Evolutionary conservation across 352 stramenopile genomes (phyloP).

Genomic region (Phytophthora colocasiae): DNA sequence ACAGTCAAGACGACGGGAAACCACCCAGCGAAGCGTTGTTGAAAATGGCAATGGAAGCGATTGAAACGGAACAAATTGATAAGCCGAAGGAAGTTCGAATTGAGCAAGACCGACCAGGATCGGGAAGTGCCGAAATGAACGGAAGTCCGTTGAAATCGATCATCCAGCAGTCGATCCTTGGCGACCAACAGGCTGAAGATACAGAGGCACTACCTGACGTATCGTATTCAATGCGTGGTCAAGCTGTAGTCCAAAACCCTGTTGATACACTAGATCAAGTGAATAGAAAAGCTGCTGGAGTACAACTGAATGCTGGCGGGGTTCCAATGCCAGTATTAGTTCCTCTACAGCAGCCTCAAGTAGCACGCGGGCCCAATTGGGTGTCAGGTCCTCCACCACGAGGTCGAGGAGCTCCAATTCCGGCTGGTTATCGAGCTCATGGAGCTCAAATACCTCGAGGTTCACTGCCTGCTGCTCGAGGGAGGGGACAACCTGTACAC

Average conservation of each 20-base stretch:
- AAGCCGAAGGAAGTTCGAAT: not conserved
- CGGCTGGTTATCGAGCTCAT: slow-evolving; percentile 18
- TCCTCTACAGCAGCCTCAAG: slow-evolving; percentile 34
- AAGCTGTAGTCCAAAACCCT: slow-evolving; percentile 9
- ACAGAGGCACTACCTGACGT: slow-evolving; percentile 30
- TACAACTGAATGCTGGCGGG: not conserved
- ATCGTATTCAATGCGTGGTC: slow-evolving; percentile 44
- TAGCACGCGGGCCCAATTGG: slow-evolving; percentile 36
- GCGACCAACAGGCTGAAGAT: slow-evolving; percentile 32
- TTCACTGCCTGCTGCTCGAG: slow-evolving; percentile 16
- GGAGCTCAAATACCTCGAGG: slow-evolving; percentile 18
- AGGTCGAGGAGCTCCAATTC: slow-evolving; percentile 31
- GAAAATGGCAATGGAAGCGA: slow-evolving; percentile 29
- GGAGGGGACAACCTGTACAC: slow-evolving; percentile 31
- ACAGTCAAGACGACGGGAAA: slow-evolving; percentile 8
- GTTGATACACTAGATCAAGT: slow-evolving; percentile 18
- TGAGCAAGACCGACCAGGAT: not conserved
- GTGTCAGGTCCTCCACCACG: slow-evolving; percentile 21
- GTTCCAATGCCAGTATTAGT: slow-evolving; percentile 8
- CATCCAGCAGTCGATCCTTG: slow-evolving; percentile 27
- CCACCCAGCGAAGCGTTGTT: slow-evolving; percentile 19
- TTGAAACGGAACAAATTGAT: slow-evolving; percentile 2
- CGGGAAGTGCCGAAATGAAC: slow-evolving; percentile 7
- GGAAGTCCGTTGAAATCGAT: slow-evolving; percentile 23
- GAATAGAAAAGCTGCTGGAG: not conserved